Base-by-base conservation (phyloP, 2,329 filamentous ascomycete genomes). In the Colletotrichum salicis region DNA sequence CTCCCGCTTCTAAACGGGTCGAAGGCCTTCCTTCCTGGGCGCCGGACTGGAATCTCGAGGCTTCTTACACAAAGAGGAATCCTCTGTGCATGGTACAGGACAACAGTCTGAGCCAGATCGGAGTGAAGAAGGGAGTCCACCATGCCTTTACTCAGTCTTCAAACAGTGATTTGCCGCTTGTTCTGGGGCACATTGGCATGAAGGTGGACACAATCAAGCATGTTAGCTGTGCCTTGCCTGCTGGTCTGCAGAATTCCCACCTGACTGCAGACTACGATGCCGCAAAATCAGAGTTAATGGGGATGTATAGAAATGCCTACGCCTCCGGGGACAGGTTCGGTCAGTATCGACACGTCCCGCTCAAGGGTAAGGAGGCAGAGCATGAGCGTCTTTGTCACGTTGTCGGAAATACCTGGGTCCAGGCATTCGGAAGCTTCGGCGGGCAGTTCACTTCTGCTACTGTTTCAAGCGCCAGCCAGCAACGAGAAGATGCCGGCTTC, bases 171-270 rank as follows among this genome's bases (percentile, higher is more conserved):
- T 13, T 37, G 4, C 62, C 55, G n/a, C 12, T n/a, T 1, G 61
- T 70, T 22, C n/a, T 65, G 13, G 67, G 67, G 1, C 67, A 65
- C 19, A 27, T 65, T 4, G 67, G 61, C 13, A 54, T 51, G 24
- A 22, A 24, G 5, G 24, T 66, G 1, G 67, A 59, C 7, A 22
- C 7, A 4, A 52, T 70, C 11, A n/a, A 56, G 8, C 45, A 33
- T 12, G 22, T 65, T 19, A n/a, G 55, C 7, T n/a, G 55, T 5
- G 7, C 24, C 4, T 8, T 66, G 33, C 55, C 31, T 12, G 1
- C 10, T 19, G 8, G 8, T 5, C 11, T 24, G 2, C 19, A 15
- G n/a, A 33, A 29, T 11, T 33, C 24, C 12, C 10, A 41, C 19
- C 33, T 63, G 3, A 48, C 65, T 13, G 2, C 11, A 22, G 37